Evolutionary conservation across 75 land plant species (phyloP), one percentile per base, ranked within the genome.

Genomic region (Selaginella moellendorffii): DNA sequence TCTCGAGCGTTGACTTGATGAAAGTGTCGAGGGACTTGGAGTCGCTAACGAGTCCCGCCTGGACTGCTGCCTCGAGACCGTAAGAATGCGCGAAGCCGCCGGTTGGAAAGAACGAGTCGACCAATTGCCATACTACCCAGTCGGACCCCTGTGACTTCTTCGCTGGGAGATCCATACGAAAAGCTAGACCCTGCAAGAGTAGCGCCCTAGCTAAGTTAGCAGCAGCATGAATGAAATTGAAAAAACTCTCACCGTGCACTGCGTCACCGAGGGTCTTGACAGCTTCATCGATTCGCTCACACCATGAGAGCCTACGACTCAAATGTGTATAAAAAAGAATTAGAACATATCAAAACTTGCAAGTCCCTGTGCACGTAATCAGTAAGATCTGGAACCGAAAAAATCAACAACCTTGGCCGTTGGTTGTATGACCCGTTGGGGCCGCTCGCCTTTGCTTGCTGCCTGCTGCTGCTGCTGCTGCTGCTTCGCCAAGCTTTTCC

Each of bases 11-110:
- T 28, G 81, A 79, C 42, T 78, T 24, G 22, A 74, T 78, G 67
- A 67, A 85, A 12, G 54, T 29, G 54, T 72, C 58, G 0, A 91
- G 80, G 58, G 85, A 72, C 30, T 66, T 63, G n/a, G 81, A 65
- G 27, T 78, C 68, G 0, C 52, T 52, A 12, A 92, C 78, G 2
- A 83, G 1, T n/a, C 71, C 75, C 25, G 82, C 71, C 62, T 92
- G 96, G 19, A 74, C 31, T 27, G 96, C 84, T 8, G 96, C 86
- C 58, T 92, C 96, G 5, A 92, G 79, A 21, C 98, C 98, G 66
- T 70, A 78, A 2, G 90, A 92, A 68, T 92, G 96, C 23, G 97
- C 97, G 72, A 88, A 92, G 0, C 97, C 96, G 23, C 96, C 96
- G 1, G 96, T 92, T 0, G 96, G 90, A 63, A 92, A 84, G 26